phyloP scores from a whole-genome alignment of 768 basidiomycete species.

The Phylloporus arenicola region DNA sequence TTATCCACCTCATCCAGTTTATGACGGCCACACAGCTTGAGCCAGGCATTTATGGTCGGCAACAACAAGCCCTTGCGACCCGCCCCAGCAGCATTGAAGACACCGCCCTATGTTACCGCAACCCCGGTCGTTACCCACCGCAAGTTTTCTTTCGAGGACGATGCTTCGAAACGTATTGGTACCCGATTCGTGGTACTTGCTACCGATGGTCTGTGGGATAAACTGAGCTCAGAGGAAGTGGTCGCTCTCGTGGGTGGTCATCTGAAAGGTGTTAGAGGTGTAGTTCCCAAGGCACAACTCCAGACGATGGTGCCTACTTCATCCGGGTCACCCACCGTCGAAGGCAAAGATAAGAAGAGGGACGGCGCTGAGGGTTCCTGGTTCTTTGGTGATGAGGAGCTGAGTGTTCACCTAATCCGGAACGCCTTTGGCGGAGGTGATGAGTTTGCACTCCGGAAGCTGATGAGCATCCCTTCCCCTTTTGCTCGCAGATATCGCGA shows the following conservation, averaged over 20 bases:
- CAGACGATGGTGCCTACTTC: conserved; percentile 49
- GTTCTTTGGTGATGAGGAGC: conserved; percentile 76
- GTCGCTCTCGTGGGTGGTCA: conserved; percentile 83
- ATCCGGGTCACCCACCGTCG: conserved; percentile 48
- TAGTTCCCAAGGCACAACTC: conserved; percentile 54
- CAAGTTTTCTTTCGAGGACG: conserved; percentile 49
- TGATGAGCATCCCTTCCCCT: conserved; percentile 81
- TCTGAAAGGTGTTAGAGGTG: conserved; percentile 65
- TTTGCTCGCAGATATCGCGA: conserved; percentile 73
- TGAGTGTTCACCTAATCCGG: conserved; percentile 78
- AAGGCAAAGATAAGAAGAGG: conserved; percentile 52
- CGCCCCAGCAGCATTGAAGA: conserved; percentile 61
- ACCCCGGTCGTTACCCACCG: conserved; percentile 77
- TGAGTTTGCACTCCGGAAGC: conserved; percentile 45
- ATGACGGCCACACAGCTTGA: conserved; percentile 37
- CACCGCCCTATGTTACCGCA: conserved; percentile 91
- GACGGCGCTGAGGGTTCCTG: conserved; percentile 47
- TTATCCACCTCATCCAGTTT: background rate
- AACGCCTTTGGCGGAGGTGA: conserved; percentile 92
- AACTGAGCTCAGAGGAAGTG: conserved; percentile 75
- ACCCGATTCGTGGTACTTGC: conserved; percentile 81
- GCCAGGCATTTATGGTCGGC: conserved; percentile 61
- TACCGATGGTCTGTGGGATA: conserved; percentile 81
- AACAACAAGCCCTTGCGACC: conserved; percentile 55
- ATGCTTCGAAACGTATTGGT: conserved; percentile 18